Base-by-base conservation (phyloP, 441 rosid species). In the Capsella rubella region DNA sequence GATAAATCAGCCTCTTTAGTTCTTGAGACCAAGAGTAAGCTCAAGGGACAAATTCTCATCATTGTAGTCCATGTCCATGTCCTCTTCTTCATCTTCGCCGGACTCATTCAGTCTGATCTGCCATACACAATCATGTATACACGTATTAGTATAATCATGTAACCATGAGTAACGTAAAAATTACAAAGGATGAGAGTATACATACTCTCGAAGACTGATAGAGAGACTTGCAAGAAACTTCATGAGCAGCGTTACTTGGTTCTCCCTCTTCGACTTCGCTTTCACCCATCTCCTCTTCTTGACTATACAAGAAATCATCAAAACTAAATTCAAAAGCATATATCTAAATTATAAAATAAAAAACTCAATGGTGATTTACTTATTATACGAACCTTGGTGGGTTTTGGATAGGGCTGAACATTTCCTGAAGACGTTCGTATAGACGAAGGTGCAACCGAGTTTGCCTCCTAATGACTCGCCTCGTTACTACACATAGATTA, bases 151-250 rank as follows among this genome's bases (percentile, higher is more conserved):
- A 21, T 21, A 14, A 16, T 16, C 12, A 54, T 54, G 16, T 45
- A 47, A 21, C 8, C 12, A 54, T 54, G 58, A 29, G 8, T 12
- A 37, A 37, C 32, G 0, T 35, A 46, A 64, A 5, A 45, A 32
- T 37, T 14, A 1, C n/a, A 4, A 35, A 65, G 11, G 11, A 9
- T 21, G 25, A 34, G 50, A 52, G 1, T 37, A 42, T 37, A 12
- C 72, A 58, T 58, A 70, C 66, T 13, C 34, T 69, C 37, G 56
- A 58, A 47, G 67, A 49, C 37, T 71, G 68, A 50, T 27, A 39
- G 67, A 60, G 74, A 37, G 67, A 59, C 4, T 49, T 8, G 75
- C 34, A 71, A 0, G 75, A 28, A 11, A 39, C 61, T 61, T 52
- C 62, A 11, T 8, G 0, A 28, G 10, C 2, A 6, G 0, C 1